These are phyloP conservation scores for Colletotrichum sp. DNA, from an alignment of 2,329 filamentous ascomycete species.

Conservation along the genomic window DNA sequence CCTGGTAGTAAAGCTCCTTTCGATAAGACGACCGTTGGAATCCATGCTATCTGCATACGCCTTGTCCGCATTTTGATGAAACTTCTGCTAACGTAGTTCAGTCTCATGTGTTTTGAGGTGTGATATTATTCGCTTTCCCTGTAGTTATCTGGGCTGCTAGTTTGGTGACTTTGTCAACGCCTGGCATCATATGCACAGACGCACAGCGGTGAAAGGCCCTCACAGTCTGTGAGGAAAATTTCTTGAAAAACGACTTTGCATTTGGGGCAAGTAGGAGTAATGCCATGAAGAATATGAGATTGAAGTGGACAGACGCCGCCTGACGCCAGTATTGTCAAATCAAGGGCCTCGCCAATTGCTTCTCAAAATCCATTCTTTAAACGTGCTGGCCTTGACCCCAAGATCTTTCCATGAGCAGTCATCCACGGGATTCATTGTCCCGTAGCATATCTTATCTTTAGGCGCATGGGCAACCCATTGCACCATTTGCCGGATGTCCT, in stretches of 20 bases:
- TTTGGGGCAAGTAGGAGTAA: neutral
- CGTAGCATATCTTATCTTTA: slow-evolving; percentile 16
- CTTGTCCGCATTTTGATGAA: neutral
- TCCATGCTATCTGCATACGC: too few species aligned
- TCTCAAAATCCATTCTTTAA: neutral
- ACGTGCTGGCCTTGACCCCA: neutral
- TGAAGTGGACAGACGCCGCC: neutral
- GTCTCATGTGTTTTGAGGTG: neutral
- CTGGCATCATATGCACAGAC: neutral
- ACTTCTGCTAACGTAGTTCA: neutral
- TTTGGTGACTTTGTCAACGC: neutral
- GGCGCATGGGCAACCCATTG: slow-evolving; percentile 21
- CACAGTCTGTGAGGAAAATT: too few species aligned
- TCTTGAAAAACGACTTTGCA: neutral
- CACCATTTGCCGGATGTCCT: slow-evolving; percentile 25
- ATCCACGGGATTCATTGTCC: neutral
- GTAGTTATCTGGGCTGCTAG: neutral
- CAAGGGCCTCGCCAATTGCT: neutral
- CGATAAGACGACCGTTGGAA: neutral
- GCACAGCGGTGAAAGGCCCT: neutral
- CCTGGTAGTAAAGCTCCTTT: neutral
- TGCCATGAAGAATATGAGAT: neutral
- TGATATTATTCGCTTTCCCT: neutral
- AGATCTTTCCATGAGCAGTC: neutral
- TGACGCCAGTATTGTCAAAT: neutral